A percentile compares a stretch with the other conserved stretches of the same genome.
Evolutionary conservation across 371 early-diverging fungal genomes (phyloP).

Genomic region (Mortierella sp.): DNA sequence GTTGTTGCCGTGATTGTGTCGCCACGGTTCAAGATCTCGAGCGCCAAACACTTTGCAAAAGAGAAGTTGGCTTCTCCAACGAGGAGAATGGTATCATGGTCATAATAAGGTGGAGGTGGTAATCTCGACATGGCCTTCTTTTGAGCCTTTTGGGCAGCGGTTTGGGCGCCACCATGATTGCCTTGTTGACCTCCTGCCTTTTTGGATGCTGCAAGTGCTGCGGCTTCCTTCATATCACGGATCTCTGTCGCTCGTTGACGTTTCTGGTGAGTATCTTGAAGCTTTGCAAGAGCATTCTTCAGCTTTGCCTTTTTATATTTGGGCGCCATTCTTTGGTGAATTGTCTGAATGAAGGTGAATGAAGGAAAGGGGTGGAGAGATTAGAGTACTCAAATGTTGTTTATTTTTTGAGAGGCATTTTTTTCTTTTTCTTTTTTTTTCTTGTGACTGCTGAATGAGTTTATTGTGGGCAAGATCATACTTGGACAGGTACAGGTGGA

Average conservation of each 20-base stretch:
- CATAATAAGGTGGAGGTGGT: constrained; percentile 60
- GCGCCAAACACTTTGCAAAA: constrained; percentile 79
- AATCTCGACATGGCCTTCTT: constrained; percentile 41
- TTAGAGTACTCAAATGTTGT: background rate
- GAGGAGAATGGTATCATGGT: constrained; percentile 68
- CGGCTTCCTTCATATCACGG: constrained; percentile 45
- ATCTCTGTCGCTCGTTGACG: constrained; percentile 49
- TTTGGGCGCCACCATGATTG: background rate
- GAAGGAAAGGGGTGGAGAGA: background rate
- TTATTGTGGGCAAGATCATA: background rate
- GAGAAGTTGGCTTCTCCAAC: constrained; percentile 92
- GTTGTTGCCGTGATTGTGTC: constrained; percentile 80
- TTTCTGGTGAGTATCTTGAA: constrained; percentile 46
- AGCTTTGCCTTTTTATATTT: constrained; percentile 54
- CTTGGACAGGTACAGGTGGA: too few relatives aligned
- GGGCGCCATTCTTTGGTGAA: constrained; percentile 34
- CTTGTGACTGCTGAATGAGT: background rate
- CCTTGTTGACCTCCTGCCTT: constrained; percentile 20
- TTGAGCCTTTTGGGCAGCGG: constrained; percentile 27
- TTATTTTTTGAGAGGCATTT: background rate
- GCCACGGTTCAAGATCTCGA: constrained; percentile 65
- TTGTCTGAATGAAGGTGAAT: background rate
- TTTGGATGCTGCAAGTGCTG: constrained; percentile 36
- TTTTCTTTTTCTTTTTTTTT: constrained; percentile 3
- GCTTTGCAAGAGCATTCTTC: constrained; percentile 40